Base-by-base conservation (phyloP, 2,329 filamentous ascomycete genomes). In the Orbilia oligospora region DNA sequence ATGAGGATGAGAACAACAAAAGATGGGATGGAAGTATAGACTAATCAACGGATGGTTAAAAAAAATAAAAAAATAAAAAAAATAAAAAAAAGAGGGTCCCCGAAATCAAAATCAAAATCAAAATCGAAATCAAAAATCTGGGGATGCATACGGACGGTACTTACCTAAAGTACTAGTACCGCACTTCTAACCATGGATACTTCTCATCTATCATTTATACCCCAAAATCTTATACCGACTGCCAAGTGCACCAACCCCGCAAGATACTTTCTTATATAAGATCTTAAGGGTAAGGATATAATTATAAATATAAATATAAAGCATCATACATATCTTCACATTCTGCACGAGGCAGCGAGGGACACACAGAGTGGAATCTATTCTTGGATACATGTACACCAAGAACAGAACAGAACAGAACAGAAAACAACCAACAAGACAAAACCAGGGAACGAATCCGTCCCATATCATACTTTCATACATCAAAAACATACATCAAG, bases 41-140 rank as follows among this genome's bases (percentile, higher is more conserved):
- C n/a, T n/a, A n/a, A n/a, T n/a, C n/a, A n/a, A 30, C 27, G 36
- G 36, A 38, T 4, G 36, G 36, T n/a, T n/a, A n/a, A n/a, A n/a
- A n/a, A n/a, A n/a, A n/a, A n/a, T n/a, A n/a, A n/a, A n/a, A n/a
- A n/a, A n/a, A n/a, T n/a, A n/a, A n/a, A n/a, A n/a, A n/a, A n/a
- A n/a, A n/a, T n/a, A n/a, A 38, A 38, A 38, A 38, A 38, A 12
- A 55, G 48, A 36, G 46, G 33, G 48, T 55, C 51, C n/a, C 51
- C 51, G 51, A 30, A 30, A 30, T 38, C 53, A 41, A 51, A 67
- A n/a, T n/a, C n/a, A n/a, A n/a, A n/a, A n/a, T n/a, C n/a, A n/a
- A n/a, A n/a, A n/a, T n/a, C 51, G 51, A 30, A 30, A 30, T 38
- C 53, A 41, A 51, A 67, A n/a, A 53, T 38, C 44, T 27, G 49